phyloP scores from a whole-genome alignment of 495 filamentous ascomycete species.

The Bryoglossum gracile region DNA sequence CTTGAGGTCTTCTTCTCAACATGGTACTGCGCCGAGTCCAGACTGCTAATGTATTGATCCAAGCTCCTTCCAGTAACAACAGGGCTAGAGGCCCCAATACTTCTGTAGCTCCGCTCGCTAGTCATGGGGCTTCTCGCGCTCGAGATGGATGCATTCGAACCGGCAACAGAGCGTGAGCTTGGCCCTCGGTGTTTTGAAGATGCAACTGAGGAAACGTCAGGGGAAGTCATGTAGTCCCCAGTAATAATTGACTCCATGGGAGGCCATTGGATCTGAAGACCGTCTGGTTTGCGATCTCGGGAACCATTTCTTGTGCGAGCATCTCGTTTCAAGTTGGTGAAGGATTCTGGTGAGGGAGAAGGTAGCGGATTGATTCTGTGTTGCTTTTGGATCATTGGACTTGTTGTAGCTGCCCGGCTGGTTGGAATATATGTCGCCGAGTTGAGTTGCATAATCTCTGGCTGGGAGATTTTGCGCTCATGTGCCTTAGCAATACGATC shows the following conservation, averaged over 20 bases:
- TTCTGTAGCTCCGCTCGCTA: slow-evolving; percentile 40
- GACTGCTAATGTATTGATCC: slow-evolving; percentile 81
- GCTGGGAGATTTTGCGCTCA: slow-evolving; percentile 18
- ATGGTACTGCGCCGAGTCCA: slow-evolving; percentile 67
- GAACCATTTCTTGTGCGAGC: slow-evolving; percentile 60
- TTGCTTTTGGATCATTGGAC: slow-evolving; percentile 41
- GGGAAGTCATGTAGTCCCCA: slow-evolving; percentile 42
- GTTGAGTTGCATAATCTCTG: slow-evolving; percentile 36
- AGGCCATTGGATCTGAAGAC: slow-evolving; percentile 66
- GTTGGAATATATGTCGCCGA: slow-evolving; percentile 44
- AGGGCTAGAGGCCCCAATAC: slow-evolving; percentile 25
- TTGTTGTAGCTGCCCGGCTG: slow-evolving; percentile 40
- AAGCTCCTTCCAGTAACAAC: slow-evolving; percentile 57
- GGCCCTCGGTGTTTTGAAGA: slow-evolving; percentile 33
- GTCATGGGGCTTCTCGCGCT: slow-evolving; percentile 42
- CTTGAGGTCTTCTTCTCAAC: slow-evolving; percentile 50
- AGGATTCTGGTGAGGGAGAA: slow-evolving; percentile 39
- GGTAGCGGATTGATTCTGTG: slow-evolving; percentile 36
- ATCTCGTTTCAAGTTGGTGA: slow-evolving; percentile 47
- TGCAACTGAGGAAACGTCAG: slow-evolving; percentile 38
- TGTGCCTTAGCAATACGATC: slow-evolving; percentile 11
- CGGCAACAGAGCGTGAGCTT: slow-evolving; percentile 40
- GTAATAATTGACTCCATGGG: slow-evolving; percentile 45
- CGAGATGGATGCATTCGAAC: slow-evolving; percentile 39
- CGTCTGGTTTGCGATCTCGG: slow-evolving; percentile 72